Percentiles rank a stretch among this genome's conserved stretches.
phyloP scores from a whole-genome alignment of 208 protist species.

The Zelonia costaricensis region DNA sequence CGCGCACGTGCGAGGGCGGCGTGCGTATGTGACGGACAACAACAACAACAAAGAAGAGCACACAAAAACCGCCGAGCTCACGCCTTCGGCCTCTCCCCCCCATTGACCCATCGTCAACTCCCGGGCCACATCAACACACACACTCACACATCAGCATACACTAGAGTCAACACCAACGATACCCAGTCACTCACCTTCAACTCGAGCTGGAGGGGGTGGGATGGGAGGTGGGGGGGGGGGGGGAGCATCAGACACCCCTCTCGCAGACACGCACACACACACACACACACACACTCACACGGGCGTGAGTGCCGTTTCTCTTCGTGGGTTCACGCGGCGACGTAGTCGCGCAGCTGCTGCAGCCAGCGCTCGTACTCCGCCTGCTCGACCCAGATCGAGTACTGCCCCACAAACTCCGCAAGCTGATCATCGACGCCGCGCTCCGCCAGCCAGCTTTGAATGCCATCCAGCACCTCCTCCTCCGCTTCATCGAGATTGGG shows the following conservation, averaged over 20 bases:
- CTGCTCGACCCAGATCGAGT: slow-evolving; percentile 84
- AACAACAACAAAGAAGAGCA: too few species aligned
- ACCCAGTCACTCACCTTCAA: too few species aligned
- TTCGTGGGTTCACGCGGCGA: slow-evolving; percentile 55
- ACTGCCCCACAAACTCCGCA: slow-evolving; percentile 80
- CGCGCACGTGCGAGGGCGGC: too few species aligned
- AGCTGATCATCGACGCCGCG: slow-evolving; percentile 81
- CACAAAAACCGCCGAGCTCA: too few species aligned
- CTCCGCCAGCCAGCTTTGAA: slow-evolving; percentile 83
- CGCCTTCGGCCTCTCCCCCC: too few species aligned
- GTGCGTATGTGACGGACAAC: too few species aligned
- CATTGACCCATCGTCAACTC: too few species aligned
- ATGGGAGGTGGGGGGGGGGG: neutral
- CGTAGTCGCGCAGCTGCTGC: slow-evolving; percentile 80
- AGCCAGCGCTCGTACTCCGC: slow-evolving; percentile 88
- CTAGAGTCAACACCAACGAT: too few species aligned
- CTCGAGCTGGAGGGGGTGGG: too few species aligned
- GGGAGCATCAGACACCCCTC: neutral
- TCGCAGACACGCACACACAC: neutral
- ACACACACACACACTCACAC: slow-evolving; percentile 9
- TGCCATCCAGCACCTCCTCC: slow-evolving; percentile 79
- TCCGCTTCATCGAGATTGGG: slow-evolving; percentile 80
- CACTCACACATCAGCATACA: too few species aligned
- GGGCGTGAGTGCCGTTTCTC: neutral
- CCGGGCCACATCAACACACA: too few species aligned